Evolutionary conservation across 768 basidiomycete genomes (phyloP), one percentile per base, ranked within the genome.

Genomic region (Psilocybe tampanensis): DNA sequence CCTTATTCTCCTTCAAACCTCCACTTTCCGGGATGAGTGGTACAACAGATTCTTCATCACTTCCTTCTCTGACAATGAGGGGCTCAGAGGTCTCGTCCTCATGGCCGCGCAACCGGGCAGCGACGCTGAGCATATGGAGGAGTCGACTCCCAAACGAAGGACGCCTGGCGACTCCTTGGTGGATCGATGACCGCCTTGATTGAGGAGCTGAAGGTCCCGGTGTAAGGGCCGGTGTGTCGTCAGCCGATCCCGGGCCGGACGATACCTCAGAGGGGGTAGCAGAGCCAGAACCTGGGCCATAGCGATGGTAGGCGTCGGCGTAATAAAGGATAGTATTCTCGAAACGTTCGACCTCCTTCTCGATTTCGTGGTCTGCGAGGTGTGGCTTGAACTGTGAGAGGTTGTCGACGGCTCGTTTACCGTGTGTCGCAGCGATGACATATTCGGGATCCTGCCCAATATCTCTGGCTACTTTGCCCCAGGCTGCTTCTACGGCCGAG

Each of bases 381-480:
- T 78, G 68, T 0, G 86, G 85, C 64, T 82, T 85, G 75, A 85
- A 85, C 47, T 78, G 75, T 3, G 79, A 68, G 60, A 90, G 82
- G 72, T 90, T 91, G 74, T 90, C 89, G 65, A 88, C 77, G 11
- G 88, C 89, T 58, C 89, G 85, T 66, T 88, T 86, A 65, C 89
- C 89, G 68, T 91, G 89, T n/a, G 88, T 90, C 36, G 86, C 85
- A 9, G 83, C 85, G 65, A 90, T 88, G 60, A 89, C 86, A 54
- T 82, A 77, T 55, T 78, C 76, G 7, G 86, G 85, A 69, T 88
- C 86, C 70, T 83, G 80, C 52, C 86, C 86, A 49, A 90, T 80
- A 67, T 89, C 87, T 49, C 74, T 73, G 1, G 89, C 88, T 43
- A 90, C 87, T 64, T 83, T 83, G 26, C 82, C 82, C 89, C 89